These are phyloP conservation scores for Venturia effusa DNA, from an alignment of 2,329 filamentous ascomycete species.

Conservation along the genomic window DNA sequence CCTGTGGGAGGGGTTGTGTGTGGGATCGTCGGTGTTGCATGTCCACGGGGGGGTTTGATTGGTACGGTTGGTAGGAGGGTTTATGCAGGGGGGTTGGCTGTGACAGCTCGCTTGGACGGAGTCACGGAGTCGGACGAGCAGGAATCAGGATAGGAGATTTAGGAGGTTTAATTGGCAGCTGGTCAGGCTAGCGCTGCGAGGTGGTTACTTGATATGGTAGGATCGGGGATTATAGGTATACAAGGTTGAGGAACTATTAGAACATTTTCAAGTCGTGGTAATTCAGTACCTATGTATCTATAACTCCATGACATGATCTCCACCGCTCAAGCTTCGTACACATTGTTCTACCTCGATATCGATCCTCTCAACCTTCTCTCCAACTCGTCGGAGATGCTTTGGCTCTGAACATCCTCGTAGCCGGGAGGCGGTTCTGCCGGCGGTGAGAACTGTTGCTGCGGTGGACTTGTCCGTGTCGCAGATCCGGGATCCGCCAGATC, in stretches of 20 bases:
- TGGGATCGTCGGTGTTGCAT: not conserved
- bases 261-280: not conserved
- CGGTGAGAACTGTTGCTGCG: constrained; percentile 30
- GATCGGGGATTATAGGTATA: not conserved
- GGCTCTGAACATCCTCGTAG: constrained; percentile 84
- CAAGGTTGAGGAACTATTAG: not conserved
- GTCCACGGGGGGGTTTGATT: not conserved
- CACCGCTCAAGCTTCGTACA: not conserved
- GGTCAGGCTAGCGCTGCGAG: not conserved
- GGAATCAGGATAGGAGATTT: too few species aligned
- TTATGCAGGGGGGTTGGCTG: not conserved
- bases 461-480: not conserved
- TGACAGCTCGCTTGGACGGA: not conserved
- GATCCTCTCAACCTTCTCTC: constrained; percentile 37
- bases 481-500: not conserved
- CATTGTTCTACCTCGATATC: not conserved
- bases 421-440: constrained; percentile 73
- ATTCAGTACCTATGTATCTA: not conserved
- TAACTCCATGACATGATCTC: too few species aligned
- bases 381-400: constrained; percentile 63
- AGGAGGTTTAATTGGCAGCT: too few species aligned
- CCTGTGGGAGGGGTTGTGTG: not conserved
- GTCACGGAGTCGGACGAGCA: too few species aligned
- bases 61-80: not conserved
- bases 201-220: not conserved